A percentile compares a stretch with the other conserved stretches of the same genome.
Conservation (phyloP, 768 basidiomycete genomes). For the Lyophyllum semitale region DNA sequence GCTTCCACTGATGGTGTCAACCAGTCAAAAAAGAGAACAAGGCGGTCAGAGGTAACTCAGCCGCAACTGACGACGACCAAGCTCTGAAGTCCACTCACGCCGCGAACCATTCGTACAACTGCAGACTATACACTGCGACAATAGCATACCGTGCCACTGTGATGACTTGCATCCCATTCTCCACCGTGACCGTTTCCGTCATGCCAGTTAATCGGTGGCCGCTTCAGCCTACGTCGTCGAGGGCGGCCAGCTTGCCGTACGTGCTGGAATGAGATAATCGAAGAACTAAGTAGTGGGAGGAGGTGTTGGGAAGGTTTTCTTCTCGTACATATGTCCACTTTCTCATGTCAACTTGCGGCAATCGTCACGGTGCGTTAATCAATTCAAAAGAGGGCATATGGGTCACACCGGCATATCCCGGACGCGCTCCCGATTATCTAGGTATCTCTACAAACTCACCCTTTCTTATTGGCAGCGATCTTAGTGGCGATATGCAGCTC, state of each 20-base stretch:
- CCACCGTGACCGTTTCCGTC: conserved; percentile 4
- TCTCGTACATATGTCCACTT: conserved; percentile 3
- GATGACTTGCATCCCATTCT: conserved; percentile 16
- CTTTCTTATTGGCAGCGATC: too few relatives aligned
- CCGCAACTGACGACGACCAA: neutral
- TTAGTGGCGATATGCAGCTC: too few relatives aligned
- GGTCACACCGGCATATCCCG: too few relatives aligned
- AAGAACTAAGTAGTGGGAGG: neutral
- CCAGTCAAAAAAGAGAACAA: neutral
- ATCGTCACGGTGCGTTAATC: neutral
- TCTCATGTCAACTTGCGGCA: conserved; percentile 21
- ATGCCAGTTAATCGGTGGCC: conserved; percentile 11
- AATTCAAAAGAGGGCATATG: conserved; percentile 13
- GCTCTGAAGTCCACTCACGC: conserved; percentile 27
- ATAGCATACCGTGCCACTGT: conserved; percentile 32
- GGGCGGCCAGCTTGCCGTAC: conserved; percentile 8
- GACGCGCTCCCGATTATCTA: too few relatives aligned
- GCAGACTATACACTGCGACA: conserved; percentile 30
- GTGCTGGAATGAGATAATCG: neutral
- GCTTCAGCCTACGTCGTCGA: conserved; percentile 3
- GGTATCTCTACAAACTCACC: too few relatives aligned
- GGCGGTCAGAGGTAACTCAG: neutral
- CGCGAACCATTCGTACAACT: conserved; percentile 38
- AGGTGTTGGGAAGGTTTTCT: conserved; percentile 1
- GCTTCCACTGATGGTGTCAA: conserved; percentile 21